Evolutionary conservation across 2,329 filamentous ascomycete genomes (phyloP).

Genomic region (Fusarium anguioides): DNA sequence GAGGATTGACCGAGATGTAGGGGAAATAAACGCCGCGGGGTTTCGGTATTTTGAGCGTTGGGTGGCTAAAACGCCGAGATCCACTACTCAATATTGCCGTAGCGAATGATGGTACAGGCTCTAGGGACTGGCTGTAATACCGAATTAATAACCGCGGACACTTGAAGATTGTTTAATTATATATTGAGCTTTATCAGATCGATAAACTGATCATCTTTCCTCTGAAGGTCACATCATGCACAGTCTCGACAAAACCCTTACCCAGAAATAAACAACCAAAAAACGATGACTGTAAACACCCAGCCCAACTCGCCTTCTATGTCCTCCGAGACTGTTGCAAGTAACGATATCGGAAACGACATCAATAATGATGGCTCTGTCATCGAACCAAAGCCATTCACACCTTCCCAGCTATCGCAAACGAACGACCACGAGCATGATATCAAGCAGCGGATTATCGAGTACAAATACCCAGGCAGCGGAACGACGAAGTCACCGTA

Average conservation of each 20-base stretch:
- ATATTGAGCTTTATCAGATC: no score
- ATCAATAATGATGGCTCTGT: background rate
- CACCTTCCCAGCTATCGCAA: fast-evolving
- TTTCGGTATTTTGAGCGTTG: background rate
- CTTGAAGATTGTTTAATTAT: no score
- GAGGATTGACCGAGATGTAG: background rate
- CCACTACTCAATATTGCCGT: background rate
- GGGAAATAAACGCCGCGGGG: background rate
- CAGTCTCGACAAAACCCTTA: no score
- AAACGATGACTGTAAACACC: background rate
- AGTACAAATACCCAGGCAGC: conserved; percentile 60
- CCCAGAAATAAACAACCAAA: fast-evolving
- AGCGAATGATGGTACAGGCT: no score
- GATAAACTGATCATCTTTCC: no score
- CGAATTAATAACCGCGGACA: no score
- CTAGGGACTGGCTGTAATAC: no score
- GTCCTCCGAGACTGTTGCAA: background rate
- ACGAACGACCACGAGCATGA: background rate
- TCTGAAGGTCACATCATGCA: no score
- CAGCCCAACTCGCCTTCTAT: background rate
- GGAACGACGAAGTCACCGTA: conserved; percentile 75
- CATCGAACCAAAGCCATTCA: background rate
- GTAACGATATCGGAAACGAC: background rate
- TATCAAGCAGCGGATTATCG: background rate
- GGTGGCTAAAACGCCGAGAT: background rate